Conservation (phyloP, 1,284 basidiomycete genomes). For the Butyriboletus pseudospeciosus region DNA sequence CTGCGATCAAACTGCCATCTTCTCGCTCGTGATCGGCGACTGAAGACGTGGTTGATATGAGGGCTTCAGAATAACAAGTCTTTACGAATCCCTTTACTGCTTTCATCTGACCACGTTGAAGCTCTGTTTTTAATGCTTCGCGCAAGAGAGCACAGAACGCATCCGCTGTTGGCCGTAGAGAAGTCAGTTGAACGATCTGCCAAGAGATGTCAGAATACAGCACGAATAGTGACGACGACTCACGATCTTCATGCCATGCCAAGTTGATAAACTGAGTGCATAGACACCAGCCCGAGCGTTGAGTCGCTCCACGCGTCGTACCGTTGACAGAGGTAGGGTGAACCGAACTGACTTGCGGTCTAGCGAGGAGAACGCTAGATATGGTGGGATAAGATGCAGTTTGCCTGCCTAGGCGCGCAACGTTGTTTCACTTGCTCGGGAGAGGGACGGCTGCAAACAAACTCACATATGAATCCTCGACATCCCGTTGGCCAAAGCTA, state of each 20-base stretch:
- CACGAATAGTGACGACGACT: slow-evolving; percentile 31
- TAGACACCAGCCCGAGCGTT: slow-evolving; percentile 93
- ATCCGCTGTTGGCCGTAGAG: slow-evolving; percentile 92
- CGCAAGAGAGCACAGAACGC: slow-evolving; percentile 88
- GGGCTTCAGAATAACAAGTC: slow-evolving; percentile 92
- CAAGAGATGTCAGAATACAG: slow-evolving; percentile 6
- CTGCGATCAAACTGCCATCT: slow-evolving; percentile 59
- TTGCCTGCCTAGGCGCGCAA: slow-evolving; percentile 70
- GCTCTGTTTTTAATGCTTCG: slow-evolving; percentile 84
- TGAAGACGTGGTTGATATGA: slow-evolving; percentile 58
- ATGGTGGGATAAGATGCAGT: slow-evolving; percentile 85
- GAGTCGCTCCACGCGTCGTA: slow-evolving; percentile 91
- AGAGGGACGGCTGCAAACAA: background rate
- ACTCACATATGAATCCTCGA: slow-evolving; percentile 92
- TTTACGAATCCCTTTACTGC: slow-evolving; percentile 85
- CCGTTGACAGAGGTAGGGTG: slow-evolving; percentile 88
- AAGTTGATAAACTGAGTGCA: slow-evolving; percentile 88
- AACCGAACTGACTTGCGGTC: slow-evolving; percentile 91
- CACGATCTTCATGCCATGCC: slow-evolving; percentile 95
- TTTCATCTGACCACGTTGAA: slow-evolving; percentile 90
- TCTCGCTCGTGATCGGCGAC: slow-evolving; percentile 60
- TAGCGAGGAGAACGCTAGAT: slow-evolving; percentile 86
- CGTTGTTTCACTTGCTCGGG: background rate
- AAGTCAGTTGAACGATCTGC: slow-evolving; percentile 93
- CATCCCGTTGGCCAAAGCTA: slow-evolving; percentile 70